Evolutionary conservation across 2,329 filamentous ascomycete species (phyloP).

Genomic region (Exophiala viscosa): DNA sequence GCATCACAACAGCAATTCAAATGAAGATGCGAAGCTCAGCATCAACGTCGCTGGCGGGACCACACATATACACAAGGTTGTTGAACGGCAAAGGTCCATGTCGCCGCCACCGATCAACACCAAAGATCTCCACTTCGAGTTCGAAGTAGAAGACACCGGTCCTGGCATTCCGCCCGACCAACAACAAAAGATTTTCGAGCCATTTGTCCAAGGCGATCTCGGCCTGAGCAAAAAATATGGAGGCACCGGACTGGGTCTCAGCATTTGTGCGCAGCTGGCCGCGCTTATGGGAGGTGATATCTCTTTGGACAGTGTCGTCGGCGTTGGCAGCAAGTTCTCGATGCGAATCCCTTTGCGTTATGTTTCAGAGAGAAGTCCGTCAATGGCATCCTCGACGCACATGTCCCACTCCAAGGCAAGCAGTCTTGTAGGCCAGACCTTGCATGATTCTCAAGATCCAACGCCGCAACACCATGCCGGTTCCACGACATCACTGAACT

Average conservation of each 20-base stretch:
- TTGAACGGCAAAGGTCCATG: constrained; percentile 53
- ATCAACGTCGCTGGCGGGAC: constrained; percentile 61
- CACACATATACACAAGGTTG: constrained; percentile 48
- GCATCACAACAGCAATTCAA: constrained; percentile 2
- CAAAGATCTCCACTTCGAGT: constrained; percentile 72
- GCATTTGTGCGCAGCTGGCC: constrained; percentile 84
- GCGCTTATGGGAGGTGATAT: constrained; percentile 78
- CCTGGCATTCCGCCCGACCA: constrained; percentile 77
- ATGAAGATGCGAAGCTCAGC: constrained; percentile 39
- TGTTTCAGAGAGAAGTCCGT: constrained; percentile 61
- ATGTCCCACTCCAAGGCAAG: constrained; percentile 23
- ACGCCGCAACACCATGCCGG: constrained; percentile 7
- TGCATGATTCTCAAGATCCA: constrained; percentile 16
- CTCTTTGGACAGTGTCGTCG: constrained; percentile 65
- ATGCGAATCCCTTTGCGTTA: constrained; percentile 79
- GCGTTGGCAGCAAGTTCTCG: constrained; percentile 74
- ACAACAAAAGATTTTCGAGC: constrained; percentile 83
- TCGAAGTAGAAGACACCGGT: constrained; percentile 83
- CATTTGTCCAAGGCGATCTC: constrained; percentile 89
- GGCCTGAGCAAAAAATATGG: constrained; percentile 86
- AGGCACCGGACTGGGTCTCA: constrained; percentile 81
- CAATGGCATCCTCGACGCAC: constrained; percentile 27
- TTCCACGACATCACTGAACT: constrained; percentile 15
- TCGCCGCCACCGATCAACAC: constrained; percentile 60
- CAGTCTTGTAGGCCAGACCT: constrained; percentile 22